Conservation (phyloP, 257 asterid genomes). For the Mentha longifolia region DNA sequence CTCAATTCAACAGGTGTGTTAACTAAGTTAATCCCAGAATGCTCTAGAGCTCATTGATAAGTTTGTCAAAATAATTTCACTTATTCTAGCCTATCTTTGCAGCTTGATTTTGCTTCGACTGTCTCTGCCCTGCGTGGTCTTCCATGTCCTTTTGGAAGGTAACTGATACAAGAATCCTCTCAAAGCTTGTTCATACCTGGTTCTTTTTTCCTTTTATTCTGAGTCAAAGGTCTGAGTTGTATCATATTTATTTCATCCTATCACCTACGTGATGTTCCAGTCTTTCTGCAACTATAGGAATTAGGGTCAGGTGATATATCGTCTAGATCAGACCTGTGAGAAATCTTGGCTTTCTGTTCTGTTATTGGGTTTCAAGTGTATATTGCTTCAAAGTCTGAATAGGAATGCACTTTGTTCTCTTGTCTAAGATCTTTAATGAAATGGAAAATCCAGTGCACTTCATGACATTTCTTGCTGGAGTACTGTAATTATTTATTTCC, state of each 20-base stretch:
- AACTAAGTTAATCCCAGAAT: constrained; percentile 23
- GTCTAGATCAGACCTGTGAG: no score
- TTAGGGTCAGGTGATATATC: no score
- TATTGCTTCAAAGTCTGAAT: no score
- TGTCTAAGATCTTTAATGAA: no score
- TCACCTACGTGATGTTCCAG: no score
- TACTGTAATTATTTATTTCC: background rate
- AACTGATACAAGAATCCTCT: constrained; percentile 37
- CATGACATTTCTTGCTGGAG: constrained; percentile 25
- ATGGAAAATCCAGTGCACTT: background rate
- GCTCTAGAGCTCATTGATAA: constrained; percentile 25
- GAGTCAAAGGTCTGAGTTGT: background rate
- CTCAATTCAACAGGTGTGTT: constrained; percentile 78
- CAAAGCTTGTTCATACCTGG: background rate
- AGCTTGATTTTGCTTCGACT: constrained; percentile 94
- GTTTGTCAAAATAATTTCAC: constrained; percentile 31
- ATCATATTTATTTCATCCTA: no score
- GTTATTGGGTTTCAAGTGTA: no score
- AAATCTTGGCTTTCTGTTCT: background rate
- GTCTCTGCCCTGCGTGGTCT: constrained; percentile 86
- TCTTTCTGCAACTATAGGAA: no score
- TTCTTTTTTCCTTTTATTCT: background rate
- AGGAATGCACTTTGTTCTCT: no score
- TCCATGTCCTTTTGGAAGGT: constrained; percentile 99
- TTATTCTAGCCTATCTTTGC: constrained; percentile 43